Base-by-base conservation (phyloP, 768 basidiomycete species). In the Suillus bovinus region DNA sequence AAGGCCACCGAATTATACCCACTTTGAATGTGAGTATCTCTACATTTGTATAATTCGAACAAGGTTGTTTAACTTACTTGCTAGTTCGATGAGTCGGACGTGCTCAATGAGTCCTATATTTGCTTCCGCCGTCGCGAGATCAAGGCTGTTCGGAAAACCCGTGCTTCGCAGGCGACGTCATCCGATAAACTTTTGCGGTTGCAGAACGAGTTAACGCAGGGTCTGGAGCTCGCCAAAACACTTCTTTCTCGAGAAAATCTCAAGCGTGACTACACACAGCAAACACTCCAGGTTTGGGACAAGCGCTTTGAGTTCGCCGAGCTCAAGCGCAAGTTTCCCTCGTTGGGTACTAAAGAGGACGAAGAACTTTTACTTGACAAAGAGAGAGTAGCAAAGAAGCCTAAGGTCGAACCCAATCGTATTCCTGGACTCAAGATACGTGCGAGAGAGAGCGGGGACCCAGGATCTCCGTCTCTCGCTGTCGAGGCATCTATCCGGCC, bases 81-180 rank as follows among this genome's bases (percentile, higher is more conserved):
- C 5, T 46, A 93, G 90, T 89, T 85, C 69, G 95, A 99, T 73
- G 96, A 98, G 77, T 83, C 90, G 22, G 94, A 97, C 73, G 88
- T 88, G 52, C 83, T 83, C 67, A 94, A 93, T 60, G 95, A 96
- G 69, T 96, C 96, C 0, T 99, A 98, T 66, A 91, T 98, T 50
- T 99, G 97, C 76, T 99, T 99, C 83, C 87, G 97, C 41, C 84
- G 95, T 63, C 89, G 96, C 60, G 96, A 99, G 73, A 89, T 91
- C 75, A 99, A 99, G 73, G 88, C 93, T 4, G 85, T 93, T 50
- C 88, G 97, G 64, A 99, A 99, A 79, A 98, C 96, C 10, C 87
- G 96, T 9, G 89, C 94, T 16, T 90, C 90, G 1, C 96, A 99
- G 70, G 88, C 87, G 11, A 90, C 91, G 1, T 93, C 89, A 20